These are phyloP conservation scores for Cordyceps tenuipes DNA, from an alignment of 2,329 filamentous ascomycete genomes.

Conservation along the genomic window DNA sequence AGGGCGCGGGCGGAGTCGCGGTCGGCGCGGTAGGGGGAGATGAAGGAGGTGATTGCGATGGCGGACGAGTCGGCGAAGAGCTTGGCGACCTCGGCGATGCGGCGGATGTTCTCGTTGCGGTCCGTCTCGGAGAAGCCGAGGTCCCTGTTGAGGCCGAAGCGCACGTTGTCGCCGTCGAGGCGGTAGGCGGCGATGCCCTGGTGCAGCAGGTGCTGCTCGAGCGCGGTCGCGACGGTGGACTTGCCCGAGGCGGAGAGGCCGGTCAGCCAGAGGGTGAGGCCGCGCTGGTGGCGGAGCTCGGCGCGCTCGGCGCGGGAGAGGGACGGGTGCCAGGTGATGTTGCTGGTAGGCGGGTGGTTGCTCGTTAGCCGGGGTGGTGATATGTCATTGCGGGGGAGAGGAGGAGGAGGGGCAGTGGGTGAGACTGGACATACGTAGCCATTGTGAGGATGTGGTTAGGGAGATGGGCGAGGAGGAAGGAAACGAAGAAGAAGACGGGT, in stretches of 20 bases:
- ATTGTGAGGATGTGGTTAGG: conserved; percentile 18
- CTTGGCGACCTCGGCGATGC: conserved; percentile 94
- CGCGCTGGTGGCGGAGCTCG: conserved; percentile 68
- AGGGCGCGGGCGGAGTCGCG: conserved; percentile 72
- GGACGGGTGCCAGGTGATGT: conserved; percentile 84
- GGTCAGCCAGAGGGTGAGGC: conserved; percentile 96
- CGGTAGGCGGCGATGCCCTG: conserved; percentile 78
- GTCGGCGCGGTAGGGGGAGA: conserved; percentile 88
- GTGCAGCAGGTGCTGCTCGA: conserved; percentile 94
- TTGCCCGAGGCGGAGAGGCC: conserved; percentile 94
- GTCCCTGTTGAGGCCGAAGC: conserved; percentile 97
- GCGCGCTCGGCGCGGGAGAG: conserved; percentile 72
- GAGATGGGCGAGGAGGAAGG: background rate
- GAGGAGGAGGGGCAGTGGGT: conserved; percentile 10
- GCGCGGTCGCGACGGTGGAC: conserved; percentile 90
- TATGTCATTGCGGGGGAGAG: background rate
- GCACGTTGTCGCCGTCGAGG: conserved; percentile 95
- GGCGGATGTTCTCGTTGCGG: conserved; percentile 94
- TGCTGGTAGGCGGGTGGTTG: conserved; percentile 42
- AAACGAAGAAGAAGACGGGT: background rate
- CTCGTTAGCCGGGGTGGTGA: conserved; percentile 8
- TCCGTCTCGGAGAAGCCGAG: conserved; percentile 89
- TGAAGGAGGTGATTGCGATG: conserved; percentile 90
- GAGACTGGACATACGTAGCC: conserved; percentile 25
- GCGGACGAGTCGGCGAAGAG: conserved; percentile 87